phyloP scores from a whole-genome alignment of 2,329 filamentous ascomycete species.

The Xylaria sp. region DNA sequence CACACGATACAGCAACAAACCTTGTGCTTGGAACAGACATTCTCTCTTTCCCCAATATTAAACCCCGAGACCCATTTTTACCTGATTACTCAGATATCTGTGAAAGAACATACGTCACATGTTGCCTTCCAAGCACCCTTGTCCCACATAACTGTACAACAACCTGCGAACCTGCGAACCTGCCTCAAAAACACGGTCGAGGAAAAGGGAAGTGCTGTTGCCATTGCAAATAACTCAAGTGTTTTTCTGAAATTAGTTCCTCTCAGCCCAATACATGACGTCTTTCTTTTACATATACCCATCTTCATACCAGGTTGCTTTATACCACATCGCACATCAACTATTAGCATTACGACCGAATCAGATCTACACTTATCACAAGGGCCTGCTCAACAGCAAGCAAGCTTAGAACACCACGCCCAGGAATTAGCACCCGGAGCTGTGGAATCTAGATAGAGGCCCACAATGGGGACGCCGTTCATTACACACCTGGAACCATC shows the following conservation, averaged over 20 bases:
- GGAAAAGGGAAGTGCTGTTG: background rate
- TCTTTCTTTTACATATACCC: background rate
- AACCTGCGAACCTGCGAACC: conserved; percentile 4
- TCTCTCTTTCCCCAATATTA: background rate
- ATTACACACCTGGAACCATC: conserved; percentile 61
- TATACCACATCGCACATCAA: background rate
- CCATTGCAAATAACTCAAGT: background rate
- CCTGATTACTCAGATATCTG: background rate
- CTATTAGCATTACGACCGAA: background rate
- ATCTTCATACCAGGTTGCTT: background rate
- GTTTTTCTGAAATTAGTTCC: background rate
- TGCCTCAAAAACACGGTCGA: background rate
- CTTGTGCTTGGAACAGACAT: background rate
- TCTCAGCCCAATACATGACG: background rate
- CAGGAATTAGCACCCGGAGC: background rate
- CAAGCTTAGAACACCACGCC: background rate
- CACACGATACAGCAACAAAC: background rate
- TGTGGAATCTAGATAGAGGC: conserved; percentile 18
- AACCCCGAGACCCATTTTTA: background rate
- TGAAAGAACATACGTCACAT: background rate
- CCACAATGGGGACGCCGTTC: conserved; percentile 62
- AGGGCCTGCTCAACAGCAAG: background rate
- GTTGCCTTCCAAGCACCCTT: background rate
- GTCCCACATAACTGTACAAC: background rate
- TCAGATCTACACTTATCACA: background rate